Conservation (phyloP, 2,329 filamentous ascomycete genomes). For the Apiospora hydei region DNA sequence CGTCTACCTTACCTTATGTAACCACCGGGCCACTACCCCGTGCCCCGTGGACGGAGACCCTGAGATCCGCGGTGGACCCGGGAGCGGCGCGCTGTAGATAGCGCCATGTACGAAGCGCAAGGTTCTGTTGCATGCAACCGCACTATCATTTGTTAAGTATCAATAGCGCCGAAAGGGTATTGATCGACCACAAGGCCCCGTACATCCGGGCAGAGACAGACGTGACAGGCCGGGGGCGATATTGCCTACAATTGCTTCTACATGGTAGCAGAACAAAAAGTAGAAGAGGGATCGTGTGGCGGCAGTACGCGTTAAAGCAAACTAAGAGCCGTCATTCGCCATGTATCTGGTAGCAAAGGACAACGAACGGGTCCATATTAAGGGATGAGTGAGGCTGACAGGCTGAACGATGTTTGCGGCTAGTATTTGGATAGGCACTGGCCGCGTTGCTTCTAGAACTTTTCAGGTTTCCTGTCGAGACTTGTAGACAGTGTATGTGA, state of each 20-base stretch:
- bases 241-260: not conserved
- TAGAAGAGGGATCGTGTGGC: not conserved
- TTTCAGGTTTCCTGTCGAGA: not conserved
- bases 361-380: not conserved
- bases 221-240: not conserved
- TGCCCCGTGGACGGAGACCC: not conserved
- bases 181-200: not conserved
- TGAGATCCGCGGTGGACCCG: not conserved
- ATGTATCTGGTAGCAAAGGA: not conserved
- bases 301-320: not conserved
- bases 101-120: constrained; percentile 1
- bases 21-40: not conserved
- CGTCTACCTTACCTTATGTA: not conserved
- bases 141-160: not conserved
- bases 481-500: not conserved
- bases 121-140: not conserved
- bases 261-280: no score
- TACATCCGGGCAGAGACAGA: not conserved
- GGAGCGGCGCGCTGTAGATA: constrained; percentile 2
- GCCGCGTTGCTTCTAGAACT: not conserved
- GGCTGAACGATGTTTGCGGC: not conserved
- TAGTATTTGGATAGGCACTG: not conserved
- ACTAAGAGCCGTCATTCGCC: not conserved
- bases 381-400: constrained; percentile 3
- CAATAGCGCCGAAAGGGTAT: not conserved